phyloP scores from a whole-genome alignment of 2,329 filamentous ascomycete species.

The Tolypocladium amazonense region DNA sequence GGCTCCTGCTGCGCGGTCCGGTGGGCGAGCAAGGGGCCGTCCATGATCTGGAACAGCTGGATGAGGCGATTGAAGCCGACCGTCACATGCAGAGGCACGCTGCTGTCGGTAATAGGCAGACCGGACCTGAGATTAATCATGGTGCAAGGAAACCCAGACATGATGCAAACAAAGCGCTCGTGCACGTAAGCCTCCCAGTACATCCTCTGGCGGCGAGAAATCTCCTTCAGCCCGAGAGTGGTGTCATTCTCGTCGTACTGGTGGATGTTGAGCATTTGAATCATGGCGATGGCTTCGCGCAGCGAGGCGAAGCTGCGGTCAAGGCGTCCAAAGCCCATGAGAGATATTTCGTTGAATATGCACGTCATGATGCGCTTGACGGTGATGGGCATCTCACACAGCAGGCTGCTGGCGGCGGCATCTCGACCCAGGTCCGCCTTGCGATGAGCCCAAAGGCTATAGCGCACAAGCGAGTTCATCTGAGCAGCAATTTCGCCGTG shows the following conservation, averaged over 20 bases:
- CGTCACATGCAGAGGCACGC: conserved; percentile 23
- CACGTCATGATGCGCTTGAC: conserved; percentile 36
- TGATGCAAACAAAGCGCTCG: conserved; percentile 38
- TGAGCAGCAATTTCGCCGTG: conserved; percentile 17
- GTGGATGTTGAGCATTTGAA: conserved; percentile 32
- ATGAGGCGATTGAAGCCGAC: conserved; percentile 26
- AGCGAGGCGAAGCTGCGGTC: conserved; percentile 38
- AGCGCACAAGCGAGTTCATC: conserved; percentile 16
- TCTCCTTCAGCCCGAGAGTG: conserved; percentile 6
- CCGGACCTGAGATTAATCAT: conserved; percentile 20
- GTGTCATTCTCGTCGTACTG: conserved; percentile 18
- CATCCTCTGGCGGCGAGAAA: conserved; percentile 10
- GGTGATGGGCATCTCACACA: conserved; percentile 25
- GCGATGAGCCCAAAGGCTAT: conserved; percentile 12
- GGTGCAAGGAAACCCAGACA: conserved; percentile 32
- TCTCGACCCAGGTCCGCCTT: conserved; percentile 17
- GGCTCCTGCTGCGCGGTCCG: conserved; percentile 22
- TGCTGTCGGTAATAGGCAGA: conserved; percentile 18
- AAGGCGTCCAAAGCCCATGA: conserved; percentile 34
- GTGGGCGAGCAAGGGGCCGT: conserved; percentile 24
- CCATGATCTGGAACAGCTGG: conserved; percentile 25
- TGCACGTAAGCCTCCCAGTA: conserved; percentile 15
- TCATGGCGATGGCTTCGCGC: conserved; percentile 33
- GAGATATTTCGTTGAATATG: conserved; percentile 39
- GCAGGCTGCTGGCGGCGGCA: conserved; percentile 21